Percentiles rank a stretch among this genome's conserved stretches.
Evolutionary conservation across 2,329 filamentous ascomycete species (phyloP).

Genomic region (Apiospora sp.): DNA sequence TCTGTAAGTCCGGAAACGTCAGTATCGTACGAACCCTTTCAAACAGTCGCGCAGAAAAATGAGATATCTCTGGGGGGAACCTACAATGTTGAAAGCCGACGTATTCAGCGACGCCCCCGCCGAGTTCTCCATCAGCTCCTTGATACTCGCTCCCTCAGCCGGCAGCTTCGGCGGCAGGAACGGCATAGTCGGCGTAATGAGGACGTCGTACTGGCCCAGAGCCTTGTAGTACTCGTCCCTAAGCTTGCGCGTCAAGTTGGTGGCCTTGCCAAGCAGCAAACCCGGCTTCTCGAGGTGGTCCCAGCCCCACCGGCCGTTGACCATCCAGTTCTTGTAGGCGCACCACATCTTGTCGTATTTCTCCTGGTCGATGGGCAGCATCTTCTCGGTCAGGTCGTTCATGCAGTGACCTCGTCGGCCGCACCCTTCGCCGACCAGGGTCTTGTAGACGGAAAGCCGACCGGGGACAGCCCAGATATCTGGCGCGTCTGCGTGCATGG

Average conservation of each 20-base stretch:
- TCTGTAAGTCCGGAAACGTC: background rate
- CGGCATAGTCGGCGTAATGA: conserved; percentile 40
- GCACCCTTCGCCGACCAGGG: conserved; percentile 39
- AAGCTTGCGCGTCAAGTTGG: conserved; percentile 36
- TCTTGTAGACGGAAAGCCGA: conserved; percentile 41
- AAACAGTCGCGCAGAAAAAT: background rate
- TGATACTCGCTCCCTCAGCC: background rate
- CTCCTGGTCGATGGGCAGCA: conserved; percentile 42
- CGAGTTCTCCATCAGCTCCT: conserved; percentile 18
- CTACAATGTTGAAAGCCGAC: background rate
- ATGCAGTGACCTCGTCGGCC: conserved; percentile 37
- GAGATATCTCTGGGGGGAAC: background rate
- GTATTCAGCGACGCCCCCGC: conserved; percentile 7
- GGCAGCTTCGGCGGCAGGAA: conserved; percentile 25
- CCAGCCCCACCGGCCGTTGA: conserved; percentile 8
- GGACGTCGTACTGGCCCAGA: conserved; percentile 36
- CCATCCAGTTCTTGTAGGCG: conserved; percentile 39
- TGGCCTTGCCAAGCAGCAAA: conserved; percentile 34
- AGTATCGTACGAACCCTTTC: background rate
- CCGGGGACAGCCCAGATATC: conserved; percentile 34
- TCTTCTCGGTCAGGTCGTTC: conserved; percentile 41
- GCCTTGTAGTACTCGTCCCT: conserved; percentile 37
- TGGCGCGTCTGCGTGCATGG: conserved; percentile 34
- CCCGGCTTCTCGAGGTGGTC: conserved; percentile 31
- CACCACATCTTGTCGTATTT: conserved; percentile 48